phyloP scores from a whole-genome alignment of 495 filamentous ascomycete species.

The Barbatosphaeria neglecta region DNA sequence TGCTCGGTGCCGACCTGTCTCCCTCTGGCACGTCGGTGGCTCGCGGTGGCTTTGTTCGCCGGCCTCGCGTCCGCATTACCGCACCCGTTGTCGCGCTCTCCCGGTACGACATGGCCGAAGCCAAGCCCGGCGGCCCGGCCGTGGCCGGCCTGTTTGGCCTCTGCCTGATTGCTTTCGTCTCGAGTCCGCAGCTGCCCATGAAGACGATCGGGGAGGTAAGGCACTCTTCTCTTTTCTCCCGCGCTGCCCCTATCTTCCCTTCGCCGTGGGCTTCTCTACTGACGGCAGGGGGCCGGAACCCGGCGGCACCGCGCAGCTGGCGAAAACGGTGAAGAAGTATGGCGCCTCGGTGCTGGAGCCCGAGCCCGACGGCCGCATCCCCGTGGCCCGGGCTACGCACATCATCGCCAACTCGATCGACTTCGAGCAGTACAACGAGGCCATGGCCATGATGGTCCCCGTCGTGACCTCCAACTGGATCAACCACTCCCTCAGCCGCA shows the following conservation, averaged over 20 bases:
- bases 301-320: conserved; percentile 35
- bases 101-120: conserved; percentile 27
- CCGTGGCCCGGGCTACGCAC: conserved; percentile 57
- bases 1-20: no score
- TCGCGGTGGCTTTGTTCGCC: no score
- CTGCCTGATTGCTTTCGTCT: conserved; percentile 33
- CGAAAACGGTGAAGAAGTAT: conserved; percentile 36
- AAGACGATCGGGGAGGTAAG: conserved; percentile 33
- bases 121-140: conserved; percentile 3
- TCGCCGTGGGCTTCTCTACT: conserved; percentile 15
- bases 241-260: neutral
- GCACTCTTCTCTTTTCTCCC: conserved; percentile 9
- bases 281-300: no score
- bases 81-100: conserved; percentile 6
- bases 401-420: conserved; percentile 77
- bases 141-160: conserved; percentile 18
- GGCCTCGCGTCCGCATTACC: neutral
- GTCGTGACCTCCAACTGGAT: conserved; percentile 82
- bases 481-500: conserved; percentile 50
- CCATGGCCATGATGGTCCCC: conserved; percentile 62
- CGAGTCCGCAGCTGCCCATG: conserved; percentile 29
- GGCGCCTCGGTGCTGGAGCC: conserved; percentile 41
- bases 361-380: conserved; percentile 31
- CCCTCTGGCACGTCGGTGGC: no score
- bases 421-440: conserved; percentile 68